These are phyloP conservation scores for Alternaria sp. DNA, from an alignment of 2,329 filamentous ascomycete species.

Conservation along the genomic window DNA sequence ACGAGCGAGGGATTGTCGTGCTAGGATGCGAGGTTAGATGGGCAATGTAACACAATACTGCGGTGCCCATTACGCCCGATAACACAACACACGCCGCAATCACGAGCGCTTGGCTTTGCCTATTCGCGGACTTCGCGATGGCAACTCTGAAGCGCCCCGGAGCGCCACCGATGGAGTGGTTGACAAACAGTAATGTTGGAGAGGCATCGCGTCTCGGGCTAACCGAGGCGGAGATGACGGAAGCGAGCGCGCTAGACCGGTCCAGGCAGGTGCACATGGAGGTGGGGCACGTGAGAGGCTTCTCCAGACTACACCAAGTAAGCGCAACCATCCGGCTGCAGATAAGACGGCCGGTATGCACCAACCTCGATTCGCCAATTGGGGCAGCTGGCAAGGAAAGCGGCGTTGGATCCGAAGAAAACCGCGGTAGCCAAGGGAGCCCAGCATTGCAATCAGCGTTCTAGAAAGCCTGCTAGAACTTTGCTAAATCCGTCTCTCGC, in stretches of 20 bases:
- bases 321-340: constrained; percentile 16
- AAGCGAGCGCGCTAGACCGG: not conserved
- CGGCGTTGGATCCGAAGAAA: constrained; percentile 16
- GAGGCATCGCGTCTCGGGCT: constrained; percentile 6
- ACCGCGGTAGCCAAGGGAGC: constrained; percentile 19
- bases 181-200: constrained; percentile 19
- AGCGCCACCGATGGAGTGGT: constrained; percentile 20
- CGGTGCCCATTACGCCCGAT: constrained; percentile 8
- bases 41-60: constrained; percentile 20
- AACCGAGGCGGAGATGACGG: constrained; percentile 16
- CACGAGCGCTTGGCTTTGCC: constrained; percentile 3
- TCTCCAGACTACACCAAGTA: constrained; percentile 17
- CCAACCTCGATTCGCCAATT: constrained; percentile 14
- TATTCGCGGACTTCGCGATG: not conserved
- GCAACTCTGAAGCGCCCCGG: constrained; percentile 10
- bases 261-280: constrained; percentile 6
- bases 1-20: constrained; percentile 16
- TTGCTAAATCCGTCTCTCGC: not conserved
- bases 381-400: constrained; percentile 32
- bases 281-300: constrained; percentile 25
- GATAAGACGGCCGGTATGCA: constrained; percentile 11
- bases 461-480: constrained; percentile 32
- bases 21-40: constrained; percentile 10
- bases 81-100: constrained; percentile 16
- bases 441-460: constrained; percentile 12